Evolutionary conservation across 2,329 filamentous ascomycete species (phyloP).

Genomic region (Botrytis squamosa): DNA sequence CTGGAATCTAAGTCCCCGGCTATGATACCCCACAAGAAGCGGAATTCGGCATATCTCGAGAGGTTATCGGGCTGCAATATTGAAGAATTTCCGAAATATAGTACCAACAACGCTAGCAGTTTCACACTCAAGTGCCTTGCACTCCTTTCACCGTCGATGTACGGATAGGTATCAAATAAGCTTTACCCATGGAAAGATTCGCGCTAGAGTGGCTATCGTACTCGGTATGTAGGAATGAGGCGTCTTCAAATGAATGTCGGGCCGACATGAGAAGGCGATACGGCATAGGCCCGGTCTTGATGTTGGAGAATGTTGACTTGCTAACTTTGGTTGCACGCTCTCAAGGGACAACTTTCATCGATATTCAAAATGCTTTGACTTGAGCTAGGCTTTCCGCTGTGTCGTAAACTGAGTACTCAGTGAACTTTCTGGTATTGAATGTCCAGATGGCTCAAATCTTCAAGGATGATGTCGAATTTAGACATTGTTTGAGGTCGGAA

Average conservation of each 20-base stretch:
- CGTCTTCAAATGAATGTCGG: background rate
- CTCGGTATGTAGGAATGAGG: background rate
- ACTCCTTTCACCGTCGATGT: background rate
- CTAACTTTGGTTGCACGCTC: too few species aligned
- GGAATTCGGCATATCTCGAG: background rate
- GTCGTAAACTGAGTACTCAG: background rate
- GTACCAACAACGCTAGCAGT: background rate
- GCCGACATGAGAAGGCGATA: background rate
- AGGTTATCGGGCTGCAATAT: background rate
- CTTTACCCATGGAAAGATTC: background rate
- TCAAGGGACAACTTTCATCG: background rate
- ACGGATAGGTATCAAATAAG: background rate
- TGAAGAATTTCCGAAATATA: conserved; percentile 9
- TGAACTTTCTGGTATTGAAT: background rate
- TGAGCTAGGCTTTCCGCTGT: background rate
- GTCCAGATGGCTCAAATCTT: background rate
- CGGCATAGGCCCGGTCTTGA: background rate
- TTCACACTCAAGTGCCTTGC: background rate
- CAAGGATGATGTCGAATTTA: background rate
- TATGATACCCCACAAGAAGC: background rate
- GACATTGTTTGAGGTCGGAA: too few species aligned
- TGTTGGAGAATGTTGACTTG: background rate
- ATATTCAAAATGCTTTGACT: background rate
- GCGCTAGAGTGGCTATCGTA: background rate
- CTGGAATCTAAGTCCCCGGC: background rate